Conservation (phyloP, 2,329 filamentous ascomycete genomes). For the Apiospora sp. region DNA sequence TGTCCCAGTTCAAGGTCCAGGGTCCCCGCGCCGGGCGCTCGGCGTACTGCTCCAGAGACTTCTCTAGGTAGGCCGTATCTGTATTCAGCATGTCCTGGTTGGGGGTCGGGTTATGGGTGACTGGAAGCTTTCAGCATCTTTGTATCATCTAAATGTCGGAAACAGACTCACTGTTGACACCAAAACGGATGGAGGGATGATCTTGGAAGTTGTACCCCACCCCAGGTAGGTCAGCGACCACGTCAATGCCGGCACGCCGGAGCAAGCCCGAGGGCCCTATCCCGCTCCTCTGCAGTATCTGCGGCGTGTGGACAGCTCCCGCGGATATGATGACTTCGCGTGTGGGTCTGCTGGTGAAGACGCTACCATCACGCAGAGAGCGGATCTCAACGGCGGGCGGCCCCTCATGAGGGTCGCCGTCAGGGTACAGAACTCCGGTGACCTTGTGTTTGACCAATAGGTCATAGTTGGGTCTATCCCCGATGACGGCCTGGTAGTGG, state of each 20-base stretch:
- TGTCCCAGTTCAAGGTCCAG: conserved; percentile 46
- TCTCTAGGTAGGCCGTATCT: conserved; percentile 43
- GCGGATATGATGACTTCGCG: conserved; percentile 56
- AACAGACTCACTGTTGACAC: background rate
- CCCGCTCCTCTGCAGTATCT: conserved; percentile 57
- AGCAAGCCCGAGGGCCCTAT: conserved; percentile 52
- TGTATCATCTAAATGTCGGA: background rate
- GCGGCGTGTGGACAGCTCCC: conserved; percentile 56
- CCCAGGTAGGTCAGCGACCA: conserved; percentile 52
- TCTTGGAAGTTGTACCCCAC: conserved; percentile 54
- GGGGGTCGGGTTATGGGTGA: background rate
- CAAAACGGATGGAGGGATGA: background rate
- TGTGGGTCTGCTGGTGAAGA: background rate
- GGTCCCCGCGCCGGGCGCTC: conserved; percentile 44
- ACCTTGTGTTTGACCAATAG: conserved; percentile 42
- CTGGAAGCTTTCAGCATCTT: background rate
- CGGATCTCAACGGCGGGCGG: background rate
- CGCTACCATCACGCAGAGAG: background rate
- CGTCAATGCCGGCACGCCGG: conserved; percentile 47
- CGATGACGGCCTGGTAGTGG: conserved; percentile 40
- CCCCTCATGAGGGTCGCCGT: background rate
- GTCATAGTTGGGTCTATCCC: conserved; percentile 36
- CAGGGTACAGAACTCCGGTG: conserved; percentile 31
- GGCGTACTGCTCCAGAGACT: conserved; percentile 42
- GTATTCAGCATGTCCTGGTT: conserved; percentile 31